Percentiles rank a stretch among this genome's conserved stretches.
Conservation (phyloP, 23 red algal genomes). For the Agarophyton chilense region DNA sequence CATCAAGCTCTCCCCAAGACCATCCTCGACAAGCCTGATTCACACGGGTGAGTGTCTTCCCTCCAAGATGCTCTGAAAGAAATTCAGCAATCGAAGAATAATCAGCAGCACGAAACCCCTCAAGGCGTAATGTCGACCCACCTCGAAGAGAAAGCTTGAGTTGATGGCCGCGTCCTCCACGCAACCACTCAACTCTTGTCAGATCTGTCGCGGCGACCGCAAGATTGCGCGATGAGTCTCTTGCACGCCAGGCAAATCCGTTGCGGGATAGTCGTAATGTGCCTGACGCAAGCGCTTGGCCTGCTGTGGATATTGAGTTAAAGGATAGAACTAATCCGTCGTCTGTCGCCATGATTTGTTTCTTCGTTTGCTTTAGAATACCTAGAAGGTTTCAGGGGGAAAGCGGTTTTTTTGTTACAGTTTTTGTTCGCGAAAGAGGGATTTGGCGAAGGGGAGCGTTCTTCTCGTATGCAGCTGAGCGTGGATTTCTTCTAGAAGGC, state of each 20-base stretch:
- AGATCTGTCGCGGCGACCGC: conserved; percentile 57
- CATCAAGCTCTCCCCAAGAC: conserved; percentile 82
- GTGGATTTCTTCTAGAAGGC: too few species aligned
- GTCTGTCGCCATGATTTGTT: conserved; percentile 10
- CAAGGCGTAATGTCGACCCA: conserved; percentile 68
- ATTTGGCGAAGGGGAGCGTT: too few species aligned
- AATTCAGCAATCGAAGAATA: conserved; percentile 44
- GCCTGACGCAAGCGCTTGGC: conserved; percentile 61
- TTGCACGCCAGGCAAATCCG: conserved; percentile 85
- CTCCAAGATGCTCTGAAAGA: conserved; percentile 31
- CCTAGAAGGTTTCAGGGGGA: not conserved
- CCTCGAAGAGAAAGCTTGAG: conserved; percentile 60
- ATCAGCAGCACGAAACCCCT: conserved; percentile 76
- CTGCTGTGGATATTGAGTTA: conserved; percentile 66
- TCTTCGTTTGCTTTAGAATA: not conserved
- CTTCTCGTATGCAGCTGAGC: too few species aligned
- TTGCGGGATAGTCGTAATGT: conserved; percentile 37
- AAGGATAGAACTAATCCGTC: conserved; percentile 57
- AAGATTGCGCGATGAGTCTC: conserved; percentile 58
- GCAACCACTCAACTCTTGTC: conserved; percentile 68
- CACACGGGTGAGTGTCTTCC: conserved; percentile 43
- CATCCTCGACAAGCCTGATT: conserved; percentile 82
- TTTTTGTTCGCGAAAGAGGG: not conserved
- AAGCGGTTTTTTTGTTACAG: not conserved
- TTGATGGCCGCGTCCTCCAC: conserved; percentile 81